Conservation (phyloP, 1,284 basidiomycete genomes). For the Leccinum subspadiceum region DNA sequence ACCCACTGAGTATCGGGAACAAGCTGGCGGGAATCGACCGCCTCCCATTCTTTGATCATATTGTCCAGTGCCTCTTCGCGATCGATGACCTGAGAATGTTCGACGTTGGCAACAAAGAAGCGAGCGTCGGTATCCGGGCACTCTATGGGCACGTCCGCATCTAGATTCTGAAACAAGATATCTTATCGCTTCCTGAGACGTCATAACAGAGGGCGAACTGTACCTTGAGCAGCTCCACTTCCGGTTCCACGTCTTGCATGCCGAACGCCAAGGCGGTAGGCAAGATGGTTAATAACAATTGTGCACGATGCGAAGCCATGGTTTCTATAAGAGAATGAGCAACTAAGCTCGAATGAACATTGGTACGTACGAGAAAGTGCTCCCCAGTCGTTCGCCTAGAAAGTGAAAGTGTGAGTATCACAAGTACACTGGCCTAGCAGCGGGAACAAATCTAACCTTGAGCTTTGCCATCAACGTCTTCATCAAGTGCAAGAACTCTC, state of each 20-base stretch:
- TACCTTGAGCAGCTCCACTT: slow-evolving; percentile 50
- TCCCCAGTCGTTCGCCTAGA: slow-evolving; percentile 61
- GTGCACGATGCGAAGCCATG: slow-evolving; percentile 51
- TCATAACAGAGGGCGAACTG: background rate
- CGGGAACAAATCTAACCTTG: slow-evolving; percentile 40
- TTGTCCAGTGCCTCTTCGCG: slow-evolving; percentile 30
- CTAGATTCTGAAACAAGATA: slow-evolving; percentile 39
- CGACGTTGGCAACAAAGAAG: slow-evolving; percentile 37
- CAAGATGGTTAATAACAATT: slow-evolving; percentile 41
- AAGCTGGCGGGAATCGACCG: slow-evolving; percentile 32
- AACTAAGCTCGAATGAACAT: background rate
- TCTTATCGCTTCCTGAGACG: background rate
- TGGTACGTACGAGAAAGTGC: slow-evolving; percentile 48
- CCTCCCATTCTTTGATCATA: slow-evolving; percentile 36
- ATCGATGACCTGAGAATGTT: slow-evolving; percentile 13
- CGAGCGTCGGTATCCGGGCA: slow-evolving; percentile 33
- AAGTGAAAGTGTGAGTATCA: no score
- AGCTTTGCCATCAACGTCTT: slow-evolving; percentile 50
- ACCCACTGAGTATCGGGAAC: slow-evolving; percentile 44
- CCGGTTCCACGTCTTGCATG: slow-evolving; percentile 42
- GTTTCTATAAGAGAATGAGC: slow-evolving; percentile 41
- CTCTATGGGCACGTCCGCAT: slow-evolving; percentile 42
- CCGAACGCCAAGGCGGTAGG: slow-evolving; percentile 47
- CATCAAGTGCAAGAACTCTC: slow-evolving; percentile 45
- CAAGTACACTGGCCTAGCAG: no score